Conservation (phyloP, 371 early-diverging fungal genomes). For the Dichotomocladium elegans region DNA sequence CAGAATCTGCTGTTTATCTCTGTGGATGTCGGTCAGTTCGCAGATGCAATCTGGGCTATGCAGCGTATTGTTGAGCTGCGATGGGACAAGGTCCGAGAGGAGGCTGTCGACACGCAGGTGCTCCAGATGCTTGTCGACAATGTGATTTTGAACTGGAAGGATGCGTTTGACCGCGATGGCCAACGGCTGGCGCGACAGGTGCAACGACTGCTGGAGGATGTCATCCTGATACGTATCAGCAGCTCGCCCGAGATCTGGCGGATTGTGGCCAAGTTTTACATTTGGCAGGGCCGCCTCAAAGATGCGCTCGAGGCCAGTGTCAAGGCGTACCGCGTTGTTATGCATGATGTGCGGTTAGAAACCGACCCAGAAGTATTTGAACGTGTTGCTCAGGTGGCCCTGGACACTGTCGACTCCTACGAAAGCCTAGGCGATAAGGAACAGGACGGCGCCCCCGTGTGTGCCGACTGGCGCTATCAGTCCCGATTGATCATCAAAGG, state of each 20-base stretch:
- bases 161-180: conserved; percentile 51
- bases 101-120: conserved; percentile 74
- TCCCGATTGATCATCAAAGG: conserved; percentile 76
- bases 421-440: conserved; percentile 61
- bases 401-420: conserved; percentile 79
- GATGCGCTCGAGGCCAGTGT: conserved; percentile 75
- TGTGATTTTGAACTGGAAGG: conserved; percentile 62
- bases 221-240: conserved; percentile 73
- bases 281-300: conserved; percentile 54
- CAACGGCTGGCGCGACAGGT: conserved; percentile 36
- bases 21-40: conserved; percentile 74
- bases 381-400: conserved; percentile 59
- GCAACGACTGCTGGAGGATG: conserved; percentile 57
- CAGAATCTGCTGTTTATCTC: conserved; percentile 81
- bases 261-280: conserved; percentile 72
- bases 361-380: conserved; percentile 65
- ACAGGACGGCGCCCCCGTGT: conserved; percentile 47
- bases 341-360: conserved; percentile 71
- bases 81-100: conserved; percentile 60
- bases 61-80: conserved; percentile 75
- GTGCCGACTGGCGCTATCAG: conserved; percentile 89
- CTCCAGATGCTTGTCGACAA: conserved; percentile 69
- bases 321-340: conserved; percentile 79
- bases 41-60: conserved; percentile 86
- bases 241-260: conserved; percentile 74